Evolutionary conservation across 768 basidiomycete genomes (phyloP), one percentile per base, ranked within the genome.

Genomic region (Hypsizygus marmoreus): DNA sequence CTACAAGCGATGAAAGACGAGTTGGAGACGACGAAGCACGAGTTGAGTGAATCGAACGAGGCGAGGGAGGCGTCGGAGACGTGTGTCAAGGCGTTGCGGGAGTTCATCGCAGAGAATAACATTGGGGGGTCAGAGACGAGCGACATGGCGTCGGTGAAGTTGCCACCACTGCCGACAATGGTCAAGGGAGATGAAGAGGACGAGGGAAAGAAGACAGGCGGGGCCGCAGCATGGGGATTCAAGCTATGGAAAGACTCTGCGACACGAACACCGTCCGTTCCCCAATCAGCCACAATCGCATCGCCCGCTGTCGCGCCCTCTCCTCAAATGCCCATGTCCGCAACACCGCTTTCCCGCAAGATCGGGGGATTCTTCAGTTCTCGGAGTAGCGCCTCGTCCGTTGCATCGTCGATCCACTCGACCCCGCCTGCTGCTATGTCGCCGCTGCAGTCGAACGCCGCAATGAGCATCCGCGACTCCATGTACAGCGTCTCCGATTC

Each of bases 1-100:
- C 47, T 93, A 24, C 67, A 64, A 32, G 54, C 69, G 2, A 53
- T 84, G 45, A 81, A 81, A 54, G 63, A 73, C 17, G 80, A 87
- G 43, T 64, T 94, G 13, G 82, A 84, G 25, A 79, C 76, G 23
- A 72, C 77, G 13, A 80, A 79, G 55, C 76, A 80, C 49, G 88
- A 91, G 47, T 68, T 95, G 35, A 71, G 60, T 29, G 93, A 95
- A 59, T 75, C 84, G 1, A 84, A 80, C 50, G 95, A 97, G 65
- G 91, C 90, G 2, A 75, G 83, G 37, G 84, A 91, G 59, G 95
- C 95, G 3, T 90, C 88, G 26, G 93, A 97, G 54, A 79, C 79
- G 1, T 94, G 91, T 61, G 82, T 89, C 53, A 82, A 80, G 43
- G 90, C 88, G 0, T 71, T 98, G 32, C 77, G 93, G 28, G 86